Base-by-base conservation (phyloP, 2,329 filamentous ascomycete genomes). In the Fusarium brevicatenulatum region DNA sequence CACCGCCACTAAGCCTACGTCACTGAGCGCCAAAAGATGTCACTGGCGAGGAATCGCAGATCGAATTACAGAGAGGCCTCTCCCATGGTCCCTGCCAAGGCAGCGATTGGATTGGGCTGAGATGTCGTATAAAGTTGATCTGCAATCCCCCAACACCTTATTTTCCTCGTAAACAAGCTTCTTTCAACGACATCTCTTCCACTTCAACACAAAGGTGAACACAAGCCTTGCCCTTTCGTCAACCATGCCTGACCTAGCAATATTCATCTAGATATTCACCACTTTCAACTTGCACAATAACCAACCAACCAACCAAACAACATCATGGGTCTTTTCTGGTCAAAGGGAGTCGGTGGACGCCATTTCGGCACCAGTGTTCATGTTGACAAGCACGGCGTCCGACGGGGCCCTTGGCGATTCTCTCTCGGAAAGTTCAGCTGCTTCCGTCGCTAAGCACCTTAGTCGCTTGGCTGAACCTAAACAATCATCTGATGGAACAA, bases 351-450 rank as follows among this genome's bases (percentile, higher is more conserved):
- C 70, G 86, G 86, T 70, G 82, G 83, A 58, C 83, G 83, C 39
- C 85, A 86, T 74, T 84, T 87, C 71, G 86, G 86, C 70, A 87
- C 86, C 39, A 86, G 80, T 76, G 79, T 88, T 59, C 80, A 82
- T 39, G 84, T 83, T 25, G 82, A 85, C 76, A 82, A 81, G 16
- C 79, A 85, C 70, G 86, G 86, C 50, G 79, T 87, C 12, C 84
- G 82, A 55, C 83, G 85, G 16, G 86, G 86, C 5, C 85, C 86
- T 7, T 88, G 86, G 85, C 81, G 86, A 47, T 85, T 88, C 76
- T 84, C 83, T 55, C 79, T 87, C 46, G 84, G 85, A 68, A 83
- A 80, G 49, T 87, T 86, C 77, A 86, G 82, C 81, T 88, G 86
- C 80, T 88, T 88, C 82, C 85, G 81, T 63, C 73, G 68, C 50